A percentile compares a stretch with the other conserved stretches of the same genome.
phyloP scores from a whole-genome alignment of 352 stramenopile genomes.

The Phytophthora crassamura region DNA sequence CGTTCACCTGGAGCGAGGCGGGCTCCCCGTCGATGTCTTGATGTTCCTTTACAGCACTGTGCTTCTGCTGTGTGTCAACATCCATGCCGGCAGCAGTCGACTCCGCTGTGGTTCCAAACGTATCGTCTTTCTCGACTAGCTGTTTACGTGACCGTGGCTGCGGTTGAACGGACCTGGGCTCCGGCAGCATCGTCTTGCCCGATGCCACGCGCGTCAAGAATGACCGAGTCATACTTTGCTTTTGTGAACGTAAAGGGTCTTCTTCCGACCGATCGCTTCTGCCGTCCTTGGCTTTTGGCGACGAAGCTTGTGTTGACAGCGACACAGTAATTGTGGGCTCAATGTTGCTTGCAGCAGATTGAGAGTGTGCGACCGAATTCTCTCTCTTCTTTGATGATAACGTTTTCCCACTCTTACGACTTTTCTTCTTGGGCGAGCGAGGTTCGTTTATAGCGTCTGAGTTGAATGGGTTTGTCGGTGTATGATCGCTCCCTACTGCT shows the following conservation, averaged over 20 bases:
- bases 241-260: constrained; percentile 9
- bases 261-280: not conserved
- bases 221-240: constrained; percentile 19
- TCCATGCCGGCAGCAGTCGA: constrained; percentile 2
- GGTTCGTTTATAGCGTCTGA: not conserved
- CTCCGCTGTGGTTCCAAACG: not conserved
- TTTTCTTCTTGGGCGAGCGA: constrained; percentile 8
- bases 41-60: constrained; percentile 10
- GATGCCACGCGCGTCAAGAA: constrained; percentile 30
- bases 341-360: not conserved
- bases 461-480: not conserved
- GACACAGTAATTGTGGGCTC: not conserved
- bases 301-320: not conserved
- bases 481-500: not conserved
- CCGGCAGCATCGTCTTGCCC: constrained; percentile 4
- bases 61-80: constrained; percentile 9
- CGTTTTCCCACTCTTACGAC: not conserved
- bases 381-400: constrained; percentile 4
- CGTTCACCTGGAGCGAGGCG: constrained; percentile 10
- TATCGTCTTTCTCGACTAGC: constrained; percentile 1
- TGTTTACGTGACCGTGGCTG: constrained; percentile 3
- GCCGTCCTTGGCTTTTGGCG: not conserved
- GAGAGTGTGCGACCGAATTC: not conserved
- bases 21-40: constrained; percentile 11
- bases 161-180: constrained; percentile 4